phyloP scores from a whole-genome alignment of 306 rosid species.

The Trichosanthes cucumerina region DNA sequence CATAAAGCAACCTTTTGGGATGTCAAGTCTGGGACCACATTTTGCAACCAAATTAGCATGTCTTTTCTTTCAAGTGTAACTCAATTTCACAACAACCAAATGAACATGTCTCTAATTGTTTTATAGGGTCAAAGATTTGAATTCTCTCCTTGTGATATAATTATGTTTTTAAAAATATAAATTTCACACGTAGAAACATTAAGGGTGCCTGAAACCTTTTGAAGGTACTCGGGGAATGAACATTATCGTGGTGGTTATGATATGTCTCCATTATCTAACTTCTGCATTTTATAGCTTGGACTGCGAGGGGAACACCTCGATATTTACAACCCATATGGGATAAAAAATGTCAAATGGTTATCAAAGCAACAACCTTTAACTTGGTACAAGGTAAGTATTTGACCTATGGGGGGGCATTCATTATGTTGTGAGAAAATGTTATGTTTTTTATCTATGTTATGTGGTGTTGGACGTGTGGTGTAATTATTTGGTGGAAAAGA shows the following conservation, averaged over 20 bases:
- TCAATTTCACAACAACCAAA: background rate
- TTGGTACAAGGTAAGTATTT: constrained; percentile 75
- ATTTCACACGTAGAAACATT: background rate
- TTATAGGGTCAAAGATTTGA: background rate
- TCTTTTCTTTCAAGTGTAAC: background rate
- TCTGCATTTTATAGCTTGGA: constrained; percentile 48
- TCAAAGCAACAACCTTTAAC: constrained; percentile 60
- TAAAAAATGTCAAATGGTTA: constrained; percentile 46
- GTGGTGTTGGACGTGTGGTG: background rate
- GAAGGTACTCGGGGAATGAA: background rate
- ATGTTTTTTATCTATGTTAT: background rate
- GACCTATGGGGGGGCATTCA: background rate
- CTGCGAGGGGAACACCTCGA: constrained; percentile 63
- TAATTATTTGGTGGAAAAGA: background rate
- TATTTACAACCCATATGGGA: constrained; percentile 47
- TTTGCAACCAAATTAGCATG: too few species aligned
- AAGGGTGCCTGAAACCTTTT: background rate
- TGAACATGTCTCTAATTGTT: background rate
- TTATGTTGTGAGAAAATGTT: background rate
- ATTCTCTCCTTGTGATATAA: background rate
- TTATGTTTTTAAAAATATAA: background rate
- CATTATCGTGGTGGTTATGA: background rate
- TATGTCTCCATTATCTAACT: background rate
- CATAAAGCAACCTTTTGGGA: background rate
- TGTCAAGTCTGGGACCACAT: background rate